phyloP scores from a whole-genome alignment of 305 asterid species.

The Solanum hybrid region DNA sequence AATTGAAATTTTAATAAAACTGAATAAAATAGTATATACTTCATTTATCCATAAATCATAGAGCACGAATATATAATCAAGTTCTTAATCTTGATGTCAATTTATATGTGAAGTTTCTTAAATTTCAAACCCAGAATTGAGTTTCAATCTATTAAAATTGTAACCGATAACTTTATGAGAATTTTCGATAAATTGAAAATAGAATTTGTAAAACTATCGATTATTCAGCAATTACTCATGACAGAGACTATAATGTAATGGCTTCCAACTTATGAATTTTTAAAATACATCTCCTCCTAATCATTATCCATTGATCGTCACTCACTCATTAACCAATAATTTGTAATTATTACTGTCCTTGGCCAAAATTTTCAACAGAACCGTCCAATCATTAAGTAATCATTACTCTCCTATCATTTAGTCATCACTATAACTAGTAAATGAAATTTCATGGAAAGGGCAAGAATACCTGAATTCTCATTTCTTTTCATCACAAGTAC shows the following conservation, averaged over 20 bases:
- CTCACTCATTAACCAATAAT: neutral
- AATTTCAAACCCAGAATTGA: neutral
- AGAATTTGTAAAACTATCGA: neutral
- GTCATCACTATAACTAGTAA: neutral
- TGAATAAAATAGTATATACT: neutral
- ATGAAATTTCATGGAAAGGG: neutral
- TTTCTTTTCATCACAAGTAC: neutral
- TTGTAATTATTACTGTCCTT: neutral
- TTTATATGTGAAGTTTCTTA: neutral
- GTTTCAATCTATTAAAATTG: neutral
- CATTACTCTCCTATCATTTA: neutral
- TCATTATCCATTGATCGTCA: neutral
- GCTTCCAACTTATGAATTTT: neutral
- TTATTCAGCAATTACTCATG: neutral
- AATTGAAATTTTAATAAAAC: too few species aligned
- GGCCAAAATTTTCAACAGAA: neutral
- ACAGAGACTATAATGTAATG: neutral
- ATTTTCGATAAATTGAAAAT: neutral
- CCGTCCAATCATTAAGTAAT: neutral
- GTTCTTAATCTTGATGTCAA: neutral
- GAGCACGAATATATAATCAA: neutral
- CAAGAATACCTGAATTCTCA: neutral
- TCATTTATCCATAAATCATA: neutral
- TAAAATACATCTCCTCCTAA: neutral
- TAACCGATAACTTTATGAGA: neutral